Percentiles rank a stretch among this genome's conserved stretches.
Conservation (phyloP, 2,329 filamentous ascomycete genomes). For the Colletotrichum caudatum region DNA sequence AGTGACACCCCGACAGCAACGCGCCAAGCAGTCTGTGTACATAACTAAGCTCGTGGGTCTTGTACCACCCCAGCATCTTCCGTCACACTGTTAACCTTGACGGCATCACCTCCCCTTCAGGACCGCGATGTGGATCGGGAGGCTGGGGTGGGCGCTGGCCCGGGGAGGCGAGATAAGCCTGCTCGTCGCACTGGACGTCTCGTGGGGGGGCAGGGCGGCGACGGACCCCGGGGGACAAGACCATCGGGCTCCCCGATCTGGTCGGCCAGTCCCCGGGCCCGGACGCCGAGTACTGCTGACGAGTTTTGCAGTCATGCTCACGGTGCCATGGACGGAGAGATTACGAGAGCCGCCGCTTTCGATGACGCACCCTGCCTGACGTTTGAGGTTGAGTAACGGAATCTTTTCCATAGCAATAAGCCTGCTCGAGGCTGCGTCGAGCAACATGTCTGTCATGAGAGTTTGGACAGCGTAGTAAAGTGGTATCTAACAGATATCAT, state of each 20-base stretch:
- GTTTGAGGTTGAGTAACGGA: not conserved
- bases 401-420: fast-evolving
- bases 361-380: not conserved
- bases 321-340: not conserved
- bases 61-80: no score
- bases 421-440: not conserved
- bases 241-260: not conserved
- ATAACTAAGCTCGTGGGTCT: not conserved
- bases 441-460: not conserved
- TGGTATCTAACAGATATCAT: no score
- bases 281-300: not conserved
- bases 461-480: no score
- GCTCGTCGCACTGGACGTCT: not conserved
- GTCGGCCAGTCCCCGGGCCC: not conserved
- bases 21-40: not conserved
- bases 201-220: not conserved
- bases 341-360: not conserved
- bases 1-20: not conserved
- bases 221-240: not conserved
- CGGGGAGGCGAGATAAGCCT: not conserved
- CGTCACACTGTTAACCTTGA: no score
- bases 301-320: not conserved
- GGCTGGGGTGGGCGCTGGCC: not conserved
- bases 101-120: not conserved
- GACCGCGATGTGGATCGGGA: not conserved